phyloP scores from a whole-genome alignment of 768 basidiomycete genomes.

The Tylopilus felleus region DNA sequence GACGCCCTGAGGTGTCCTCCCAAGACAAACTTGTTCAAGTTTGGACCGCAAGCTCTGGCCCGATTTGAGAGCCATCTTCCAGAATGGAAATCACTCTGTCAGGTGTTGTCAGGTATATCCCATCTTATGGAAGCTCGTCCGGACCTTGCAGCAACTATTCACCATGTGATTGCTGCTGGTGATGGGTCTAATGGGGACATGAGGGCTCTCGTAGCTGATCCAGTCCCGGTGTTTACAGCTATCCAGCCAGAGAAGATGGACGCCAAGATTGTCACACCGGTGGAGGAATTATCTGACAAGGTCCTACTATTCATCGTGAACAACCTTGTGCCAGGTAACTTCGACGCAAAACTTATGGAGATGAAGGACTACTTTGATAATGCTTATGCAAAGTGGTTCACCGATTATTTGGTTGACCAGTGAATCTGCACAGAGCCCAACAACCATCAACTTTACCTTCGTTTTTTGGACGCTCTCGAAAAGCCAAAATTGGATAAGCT shows the following conservation, averaged over 20 bases:
- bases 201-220: slow-evolving; percentile 39
- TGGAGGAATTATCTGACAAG: slow-evolving; percentile 86
- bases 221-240: slow-evolving; percentile 64
- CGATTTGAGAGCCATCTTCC: slow-evolving; percentile 83
- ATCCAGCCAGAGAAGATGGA: slow-evolving; percentile 70
- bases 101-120: slow-evolving; percentile 82
- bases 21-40: slow-evolving; percentile 91
- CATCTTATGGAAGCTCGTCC: slow-evolving; percentile 84
- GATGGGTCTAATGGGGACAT: slow-evolving; percentile 43
- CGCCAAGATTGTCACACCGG: slow-evolving; percentile 62
- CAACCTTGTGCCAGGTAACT: slow-evolving; percentile 93
- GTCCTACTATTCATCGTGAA: slow-evolving; percentile 99
- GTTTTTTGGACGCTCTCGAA: too few species aligned
- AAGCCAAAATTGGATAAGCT: too few species aligned
- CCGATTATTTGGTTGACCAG: slow-evolving; percentile 95
- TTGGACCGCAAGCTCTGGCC: slow-evolving; percentile 86
- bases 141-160: slow-evolving; percentile 68
- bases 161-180: slow-evolving; percentile 59
- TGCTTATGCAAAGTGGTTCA: slow-evolving; percentile 89
- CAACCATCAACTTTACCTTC: slow-evolving; percentile 60
- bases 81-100: slow-evolving; percentile 93
- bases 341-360: slow-evolving; percentile 81
- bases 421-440: slow-evolving; percentile 95
- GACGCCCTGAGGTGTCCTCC: slow-evolving; percentile 91
- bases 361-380: slow-evolving; percentile 85